These are phyloP conservation scores for Corchorus olitorius DNA, from an alignment of 345 rosid genomes.

Conservation along the genomic window DNA sequence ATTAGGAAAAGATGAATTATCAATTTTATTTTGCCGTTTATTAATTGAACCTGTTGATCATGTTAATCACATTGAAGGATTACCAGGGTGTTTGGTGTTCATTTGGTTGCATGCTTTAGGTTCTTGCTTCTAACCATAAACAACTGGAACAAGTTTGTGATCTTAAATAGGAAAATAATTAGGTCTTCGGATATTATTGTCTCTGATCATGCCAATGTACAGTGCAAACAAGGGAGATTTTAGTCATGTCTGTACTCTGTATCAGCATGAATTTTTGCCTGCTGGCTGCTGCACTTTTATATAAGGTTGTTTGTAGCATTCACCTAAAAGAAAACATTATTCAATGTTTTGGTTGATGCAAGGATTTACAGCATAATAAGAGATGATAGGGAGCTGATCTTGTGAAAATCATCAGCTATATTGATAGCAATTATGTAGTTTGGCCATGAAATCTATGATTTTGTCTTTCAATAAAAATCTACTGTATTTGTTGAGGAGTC, in stretches of 20 bases:
- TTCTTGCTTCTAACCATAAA: constrained; percentile 12
- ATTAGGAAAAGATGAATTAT: not conserved
- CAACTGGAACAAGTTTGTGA: not conserved
- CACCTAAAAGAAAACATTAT: not conserved
- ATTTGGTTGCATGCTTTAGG: constrained; percentile 3
- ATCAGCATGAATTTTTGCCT: too few relatives aligned
- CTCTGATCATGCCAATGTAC: not conserved
- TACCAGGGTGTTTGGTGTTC: not conserved
- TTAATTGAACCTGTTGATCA: not conserved
- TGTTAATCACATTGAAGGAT: not conserved
- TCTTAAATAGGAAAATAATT: not conserved
- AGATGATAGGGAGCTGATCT: not conserved
- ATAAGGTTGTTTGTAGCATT: not conserved
- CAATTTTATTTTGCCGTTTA: not conserved
- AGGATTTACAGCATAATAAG: not conserved
- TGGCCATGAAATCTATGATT: constrained; percentile 5
- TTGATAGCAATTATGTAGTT: not conserved
- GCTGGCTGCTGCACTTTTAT: too few relatives aligned
- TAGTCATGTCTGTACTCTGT: too few relatives aligned
- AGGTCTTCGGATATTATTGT: not conserved
- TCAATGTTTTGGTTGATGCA: not conserved
- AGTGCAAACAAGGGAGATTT: too few relatives aligned
- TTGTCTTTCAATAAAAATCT: not conserved
- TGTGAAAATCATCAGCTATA: not conserved
- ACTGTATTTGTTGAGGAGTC: constrained; percentile 7